Percentiles rank a stretch among this genome's conserved stretches.
These are phyloP conservation scores for maize (Zea mays) DNA, from an alignment of 176 grass and related monocot genomes.

Conservation along the genomic window Zm-B73-REFERENCE-NAM-5.0 NC_050101.1:98451001-98451500, in stretches of 20 bases:
- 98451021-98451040: neutral
- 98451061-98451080: neutral
- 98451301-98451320: neutral
- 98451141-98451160: neutral
- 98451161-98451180: neutral
- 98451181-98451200: neutral
- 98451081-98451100: neutral
- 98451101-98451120: neutral
- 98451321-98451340: constrained; percentile 16
- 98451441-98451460: constrained; percentile 26
- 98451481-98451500: constrained; percentile 20
- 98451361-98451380: constrained; percentile 7
- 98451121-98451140: neutral
- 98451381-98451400: constrained; percentile 29
- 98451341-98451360: neutral
- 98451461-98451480: constrained; percentile 29
- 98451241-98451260: constrained; percentile 19
- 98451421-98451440: constrained; percentile 42
- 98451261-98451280: neutral
- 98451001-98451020: too few species aligned
- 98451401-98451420: constrained; percentile 25
- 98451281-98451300: neutral
- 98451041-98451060: neutral
- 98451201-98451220: constrained; percentile 23
- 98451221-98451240: neutral